Evolutionary conservation across 2,329 filamentous ascomycete genomes (phyloP), one percentile per base, ranked within the genome.

Genomic region (Colletotrichum viniferum): DNA sequence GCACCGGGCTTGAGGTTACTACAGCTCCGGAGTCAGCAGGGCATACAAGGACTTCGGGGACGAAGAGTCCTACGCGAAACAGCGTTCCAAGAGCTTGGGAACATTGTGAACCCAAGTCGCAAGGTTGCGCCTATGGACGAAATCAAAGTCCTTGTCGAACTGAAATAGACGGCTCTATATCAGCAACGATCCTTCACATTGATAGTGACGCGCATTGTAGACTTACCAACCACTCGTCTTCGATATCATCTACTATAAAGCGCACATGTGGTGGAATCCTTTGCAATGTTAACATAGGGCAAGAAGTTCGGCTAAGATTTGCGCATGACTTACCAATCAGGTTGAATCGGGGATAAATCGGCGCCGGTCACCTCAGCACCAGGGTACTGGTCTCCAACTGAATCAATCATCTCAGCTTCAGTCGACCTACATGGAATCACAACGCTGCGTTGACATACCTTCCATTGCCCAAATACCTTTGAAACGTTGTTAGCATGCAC

Each of bases 1-100:
- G 83, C 86, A 18, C 87, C 86, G 0, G 88, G 86, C 36, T 81
- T 84, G 60, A 86, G 77, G 28, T 48, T 38, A 14, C 58, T 61
- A 16, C 16, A 61, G 7, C 1, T 12, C 7, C 1, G 1, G 5
- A 60, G 18, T 60, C 2, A 60, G 56, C 56, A 28, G 16, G 7
- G 21, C 7, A 1, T 3, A 18, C 30, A 32, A 4, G 10, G 30
- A n/a, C 4, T 58, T 58, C 7, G 3, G 14, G 55, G 21, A 18
- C 14, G 12, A 61, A 8, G 16, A 34, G 58, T 14, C 58, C 9
- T 24, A 34, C 58, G 26, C 58, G 14, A 52, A 38, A 18, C 58
- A 61, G 10, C 58, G 58, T 34, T 61, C 58, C 6, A 61, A 32
- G 5, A 61, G 58, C 18, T 61, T 24, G 32, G 58, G 58, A 3